Evolutionary conservation across 306 rosid species (phyloP).

Genomic region (Casuarina cunninghamiana): DNA sequence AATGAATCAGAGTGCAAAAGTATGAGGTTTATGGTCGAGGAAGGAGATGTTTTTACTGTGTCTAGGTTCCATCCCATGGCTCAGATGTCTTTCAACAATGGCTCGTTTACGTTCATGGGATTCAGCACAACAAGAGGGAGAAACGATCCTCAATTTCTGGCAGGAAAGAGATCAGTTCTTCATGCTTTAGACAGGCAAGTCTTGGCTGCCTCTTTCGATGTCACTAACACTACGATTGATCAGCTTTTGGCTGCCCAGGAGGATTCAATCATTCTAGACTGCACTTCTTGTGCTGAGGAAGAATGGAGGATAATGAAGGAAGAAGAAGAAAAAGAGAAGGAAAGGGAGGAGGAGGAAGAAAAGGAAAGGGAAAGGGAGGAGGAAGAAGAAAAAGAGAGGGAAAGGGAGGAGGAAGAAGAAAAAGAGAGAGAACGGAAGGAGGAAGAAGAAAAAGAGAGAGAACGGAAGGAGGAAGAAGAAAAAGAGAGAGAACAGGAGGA

Average conservation of each 20-base stretch:
- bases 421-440: background rate
- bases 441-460: background rate
- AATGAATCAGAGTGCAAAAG: constrained; percentile 39
- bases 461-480: background rate
- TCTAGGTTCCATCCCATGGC: constrained; percentile 87
- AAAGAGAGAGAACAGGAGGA: background rate
- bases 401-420: constrained; percentile 9
- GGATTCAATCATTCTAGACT: constrained; percentile 61
- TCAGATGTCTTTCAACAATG: constrained; percentile 73
- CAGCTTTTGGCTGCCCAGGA: constrained; percentile 42
- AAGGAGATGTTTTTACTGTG: constrained; percentile 77
- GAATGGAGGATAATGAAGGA: constrained; percentile 62
- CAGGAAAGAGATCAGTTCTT: constrained; percentile 65
- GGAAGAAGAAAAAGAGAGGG: constrained; percentile 14
- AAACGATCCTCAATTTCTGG: constrained; percentile 66
- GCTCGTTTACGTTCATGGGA: constrained; percentile 72
- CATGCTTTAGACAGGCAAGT: constrained; percentile 43
- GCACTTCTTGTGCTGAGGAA: constrained; percentile 83
- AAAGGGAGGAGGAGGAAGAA: constrained; percentile 28
- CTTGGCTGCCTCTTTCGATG: constrained; percentile 68
- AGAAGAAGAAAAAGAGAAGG: constrained; percentile 35
- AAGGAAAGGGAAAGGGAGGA: constrained; percentile 13
- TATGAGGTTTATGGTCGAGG: constrained; percentile 58
- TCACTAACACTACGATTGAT: constrained; percentile 42
- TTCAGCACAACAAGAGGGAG: constrained; percentile 57